A percentile compares a stretch with the other conserved stretches of the same genome.
phyloP scores from a whole-genome alignment of 2,329 filamentous ascomycete species.

The Seiridium cupressi region DNA sequence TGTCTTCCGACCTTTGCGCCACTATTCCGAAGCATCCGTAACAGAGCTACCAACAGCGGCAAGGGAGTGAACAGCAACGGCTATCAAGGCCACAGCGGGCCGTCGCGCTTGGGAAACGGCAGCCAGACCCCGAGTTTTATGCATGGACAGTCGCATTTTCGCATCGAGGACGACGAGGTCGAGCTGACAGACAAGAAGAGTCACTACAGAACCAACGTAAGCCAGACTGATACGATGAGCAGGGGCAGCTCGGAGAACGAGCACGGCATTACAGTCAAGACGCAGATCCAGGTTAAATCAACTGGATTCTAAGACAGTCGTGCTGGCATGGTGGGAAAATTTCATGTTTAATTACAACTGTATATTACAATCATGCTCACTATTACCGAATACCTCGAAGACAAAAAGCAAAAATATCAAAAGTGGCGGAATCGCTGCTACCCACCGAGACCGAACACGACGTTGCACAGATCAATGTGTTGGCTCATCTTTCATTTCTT shows the following conservation, averaged over 20 bases:
- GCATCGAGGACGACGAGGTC: conserved; percentile 8
- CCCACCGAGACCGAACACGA: too few relatives aligned
- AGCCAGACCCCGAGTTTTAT: neutral
- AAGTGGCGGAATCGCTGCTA: too few relatives aligned
- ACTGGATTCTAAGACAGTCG: neutral
- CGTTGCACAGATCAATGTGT: too few relatives aligned
- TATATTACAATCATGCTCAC: too few relatives aligned
- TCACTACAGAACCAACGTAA: neutral
- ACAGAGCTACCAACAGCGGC: neutral
- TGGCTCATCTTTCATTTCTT: too few relatives aligned
- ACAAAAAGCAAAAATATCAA: too few relatives aligned
- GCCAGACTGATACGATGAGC: neutral
- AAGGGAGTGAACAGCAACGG: neutral
- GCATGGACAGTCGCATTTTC: neutral
- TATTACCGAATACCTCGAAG: too few relatives aligned
- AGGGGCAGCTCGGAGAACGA: neutral
- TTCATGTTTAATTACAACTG: too few relatives aligned
- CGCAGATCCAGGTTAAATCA: neutral
- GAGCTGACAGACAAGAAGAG: neutral
- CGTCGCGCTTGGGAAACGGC: neutral
- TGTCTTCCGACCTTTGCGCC: conserved; percentile 31
- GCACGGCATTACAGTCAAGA: neutral
- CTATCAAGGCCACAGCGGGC: neutral
- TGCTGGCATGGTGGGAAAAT: too few relatives aligned
- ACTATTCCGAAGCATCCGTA: conserved; percentile 22